Percentiles rank a stretch among this genome's conserved stretches.
phyloP scores from a whole-genome alignment of 2,329 filamentous ascomycete species.

The Fusarium sublunatum region DNA sequence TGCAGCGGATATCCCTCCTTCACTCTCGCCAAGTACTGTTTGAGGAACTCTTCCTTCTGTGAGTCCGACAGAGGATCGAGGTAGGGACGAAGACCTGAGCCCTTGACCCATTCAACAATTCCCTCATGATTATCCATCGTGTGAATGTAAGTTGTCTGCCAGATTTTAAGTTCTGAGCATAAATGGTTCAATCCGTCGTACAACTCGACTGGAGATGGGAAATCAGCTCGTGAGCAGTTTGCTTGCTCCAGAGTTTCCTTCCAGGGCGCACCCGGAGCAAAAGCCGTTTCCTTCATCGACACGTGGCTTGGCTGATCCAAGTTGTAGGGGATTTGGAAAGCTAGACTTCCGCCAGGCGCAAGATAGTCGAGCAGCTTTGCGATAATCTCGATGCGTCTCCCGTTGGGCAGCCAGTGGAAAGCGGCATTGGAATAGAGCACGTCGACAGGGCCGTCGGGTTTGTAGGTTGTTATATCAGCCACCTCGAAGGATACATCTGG shows the following conservation, averaged over 20 bases:
- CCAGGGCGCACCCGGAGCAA: conserved; percentile 56
- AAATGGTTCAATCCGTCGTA: conserved; percentile 62
- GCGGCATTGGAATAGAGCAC: conserved; percentile 68
- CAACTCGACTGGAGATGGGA: conserved; percentile 59
- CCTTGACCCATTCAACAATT: conserved; percentile 70
- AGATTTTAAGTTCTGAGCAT: conserved; percentile 60
- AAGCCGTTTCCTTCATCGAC: conserved; percentile 58
- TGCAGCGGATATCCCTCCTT: conserved; percentile 56
- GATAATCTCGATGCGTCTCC: conserved; percentile 58
- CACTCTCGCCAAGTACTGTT: conserved; percentile 59
- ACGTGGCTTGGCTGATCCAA: conserved; percentile 60
- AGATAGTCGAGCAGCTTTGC: conserved; percentile 56
- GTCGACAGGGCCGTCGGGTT: conserved; percentile 49
- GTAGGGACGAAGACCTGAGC: conserved; percentile 67
- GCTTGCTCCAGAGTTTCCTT: conserved; percentile 41
- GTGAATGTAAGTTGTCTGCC: conserved; percentile 66
- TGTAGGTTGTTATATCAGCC: conserved; percentile 59
- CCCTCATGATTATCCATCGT: conserved; percentile 58
- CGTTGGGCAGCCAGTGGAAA: conserved; percentile 65
- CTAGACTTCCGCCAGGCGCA: conserved; percentile 60
- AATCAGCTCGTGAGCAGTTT: conserved; percentile 56
- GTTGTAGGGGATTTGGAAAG: conserved; percentile 64
- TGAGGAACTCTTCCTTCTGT: conserved; percentile 58
- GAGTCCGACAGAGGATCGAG: conserved; percentile 58
- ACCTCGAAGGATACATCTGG: conserved; percentile 58